phyloP scores from a whole-genome alignment of 768 basidiomycete species.

The Strobilomyces confusus region DNA sequence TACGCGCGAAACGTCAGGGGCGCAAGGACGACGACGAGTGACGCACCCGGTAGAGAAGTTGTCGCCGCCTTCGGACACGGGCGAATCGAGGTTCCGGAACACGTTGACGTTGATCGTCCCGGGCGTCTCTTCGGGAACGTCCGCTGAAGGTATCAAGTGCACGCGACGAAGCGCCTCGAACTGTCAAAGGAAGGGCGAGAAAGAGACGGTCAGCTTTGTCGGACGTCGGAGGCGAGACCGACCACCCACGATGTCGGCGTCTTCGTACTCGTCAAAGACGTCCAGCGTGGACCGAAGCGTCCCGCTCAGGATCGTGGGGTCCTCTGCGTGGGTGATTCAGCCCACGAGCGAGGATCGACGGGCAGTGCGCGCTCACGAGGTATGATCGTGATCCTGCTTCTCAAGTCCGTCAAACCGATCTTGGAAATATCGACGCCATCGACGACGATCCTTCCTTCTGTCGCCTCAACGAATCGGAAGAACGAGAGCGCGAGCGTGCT shows the following conservation, averaged over 20 bases:
- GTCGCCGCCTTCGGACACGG: slow-evolving; percentile 80
- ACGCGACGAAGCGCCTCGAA: slow-evolving; percentile 83
- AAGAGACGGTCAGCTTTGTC: neutral
- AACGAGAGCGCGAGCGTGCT: slow-evolving; percentile 80
- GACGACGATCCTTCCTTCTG: slow-evolving; percentile 66
- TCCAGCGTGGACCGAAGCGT: slow-evolving; percentile 78
- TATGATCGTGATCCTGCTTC: slow-evolving; percentile 72
- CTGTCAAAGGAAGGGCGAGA: slow-evolving; percentile 35
- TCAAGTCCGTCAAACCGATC: slow-evolving; percentile 78
- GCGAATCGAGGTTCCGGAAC: slow-evolving; percentile 70
- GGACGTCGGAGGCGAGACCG: neutral
- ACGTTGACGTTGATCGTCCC: slow-evolving; percentile 64
- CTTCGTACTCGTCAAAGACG: slow-evolving; percentile 83
- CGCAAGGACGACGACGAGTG: neutral
- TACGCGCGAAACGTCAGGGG: slow-evolving; percentile 20
- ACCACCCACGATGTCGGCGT: slow-evolving; percentile 67
- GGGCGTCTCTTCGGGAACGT: slow-evolving; percentile 34
- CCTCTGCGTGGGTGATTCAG: slow-evolving; percentile 48
- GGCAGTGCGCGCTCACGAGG: slow-evolving; percentile 45
- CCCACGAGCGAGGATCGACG: neutral
- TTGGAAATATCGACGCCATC: slow-evolving; percentile 78
- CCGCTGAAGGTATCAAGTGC: slow-evolving; percentile 66
- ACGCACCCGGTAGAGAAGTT: slow-evolving; percentile 82
- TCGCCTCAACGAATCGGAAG: slow-evolving; percentile 89
- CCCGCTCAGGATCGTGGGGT: slow-evolving; percentile 84